These are phyloP conservation scores for Acanthamoeba sp. DNA, from an alignment of 208 protist genomes.

Conservation along the genomic window DNA sequence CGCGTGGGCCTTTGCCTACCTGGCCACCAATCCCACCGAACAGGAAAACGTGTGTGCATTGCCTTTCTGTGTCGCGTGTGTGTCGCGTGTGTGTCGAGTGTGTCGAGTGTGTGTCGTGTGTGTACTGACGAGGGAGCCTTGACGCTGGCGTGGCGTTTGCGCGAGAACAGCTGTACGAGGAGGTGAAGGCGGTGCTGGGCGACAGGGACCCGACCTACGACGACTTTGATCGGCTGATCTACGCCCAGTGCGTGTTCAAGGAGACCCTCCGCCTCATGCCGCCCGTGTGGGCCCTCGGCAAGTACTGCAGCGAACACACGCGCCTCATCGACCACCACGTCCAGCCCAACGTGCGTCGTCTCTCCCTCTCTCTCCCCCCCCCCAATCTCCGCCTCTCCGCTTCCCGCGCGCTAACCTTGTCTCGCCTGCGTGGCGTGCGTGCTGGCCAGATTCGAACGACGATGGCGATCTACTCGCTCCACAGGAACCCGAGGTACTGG, in stretches of 20 bases:
- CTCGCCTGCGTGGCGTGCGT: background rate
- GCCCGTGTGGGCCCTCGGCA: conserved; percentile 9
- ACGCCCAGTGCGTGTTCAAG: conserved; percentile 54
- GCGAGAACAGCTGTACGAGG: conserved; percentile 7
- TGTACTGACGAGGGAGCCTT: background rate
- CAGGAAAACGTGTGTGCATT: background rate
- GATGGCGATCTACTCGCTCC: conserved; percentile 12
- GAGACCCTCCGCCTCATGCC: conserved; percentile 54
- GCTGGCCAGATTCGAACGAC: background rate
- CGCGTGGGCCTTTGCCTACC: background rate
- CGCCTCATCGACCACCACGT: background rate
- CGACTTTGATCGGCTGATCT: conserved; percentile 17
- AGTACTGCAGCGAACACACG: background rate
- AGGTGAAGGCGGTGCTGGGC: conserved; percentile 7
- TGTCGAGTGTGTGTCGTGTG: background rate
- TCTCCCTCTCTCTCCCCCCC: background rate
- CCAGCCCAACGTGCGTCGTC: background rate
- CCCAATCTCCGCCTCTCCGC: background rate
- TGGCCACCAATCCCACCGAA: background rate
- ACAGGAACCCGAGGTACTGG: conserved; percentile 31
- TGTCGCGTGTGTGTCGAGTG: too few species aligned
- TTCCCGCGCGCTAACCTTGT: background rate
- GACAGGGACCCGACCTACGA: conserved; percentile 25
- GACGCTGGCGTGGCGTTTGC: too few species aligned
- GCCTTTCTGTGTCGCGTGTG: too few species aligned